Conservation (phyloP, 1,284 basidiomycete species). For the Takashimella tepidaria region DNA sequence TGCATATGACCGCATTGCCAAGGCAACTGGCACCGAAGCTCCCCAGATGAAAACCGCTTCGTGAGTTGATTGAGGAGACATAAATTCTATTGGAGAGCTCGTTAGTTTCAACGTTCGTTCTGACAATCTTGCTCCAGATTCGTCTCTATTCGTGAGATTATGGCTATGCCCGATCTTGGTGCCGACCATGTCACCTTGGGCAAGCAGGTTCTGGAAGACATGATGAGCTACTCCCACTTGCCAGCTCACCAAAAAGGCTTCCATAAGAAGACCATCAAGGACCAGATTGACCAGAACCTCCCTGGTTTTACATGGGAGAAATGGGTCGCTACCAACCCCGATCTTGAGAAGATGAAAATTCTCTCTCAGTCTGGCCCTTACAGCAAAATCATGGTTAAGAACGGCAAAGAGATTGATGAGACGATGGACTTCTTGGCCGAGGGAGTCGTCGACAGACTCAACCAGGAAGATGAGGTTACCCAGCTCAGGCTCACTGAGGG, state of each 20-base stretch:
- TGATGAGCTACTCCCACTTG: slow-evolving; percentile 6
- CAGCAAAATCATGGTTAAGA: slow-evolving; percentile 1
- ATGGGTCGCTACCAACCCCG: slow-evolving; percentile 13
- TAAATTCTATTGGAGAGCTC: background rate
- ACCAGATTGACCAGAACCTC: slow-evolving; percentile 7
- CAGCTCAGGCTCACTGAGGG: slow-evolving; percentile 7
- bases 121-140: slow-evolving; percentile 6
- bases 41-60: slow-evolving; percentile 35
- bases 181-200: slow-evolving; percentile 24
- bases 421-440: slow-evolving; percentile 16
- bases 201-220: slow-evolving; percentile 14
- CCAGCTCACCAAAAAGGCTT: slow-evolving; percentile 12
- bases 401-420: background rate
- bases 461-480: slow-evolving; percentile 17
- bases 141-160: slow-evolving; percentile 13
- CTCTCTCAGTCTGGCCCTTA: slow-evolving; percentile 9
- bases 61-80: slow-evolving; percentile 14
- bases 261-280: slow-evolving; percentile 9
- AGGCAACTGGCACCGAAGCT: slow-evolving; percentile 22
- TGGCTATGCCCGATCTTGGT: slow-evolving; percentile 20
- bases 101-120: too few relatives aligned
- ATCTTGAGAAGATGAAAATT: slow-evolving; percentile 7
- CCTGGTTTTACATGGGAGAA: slow-evolving; percentile 8
- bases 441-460: slow-evolving; percentile 19
- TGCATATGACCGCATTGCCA: slow-evolving; percentile 23